Percentiles rank a stretch among this genome's conserved stretches.
Conservation (phyloP, 176 grass and related monocot genomes). For the Rhipidocladum racemiflorum region DNA sequence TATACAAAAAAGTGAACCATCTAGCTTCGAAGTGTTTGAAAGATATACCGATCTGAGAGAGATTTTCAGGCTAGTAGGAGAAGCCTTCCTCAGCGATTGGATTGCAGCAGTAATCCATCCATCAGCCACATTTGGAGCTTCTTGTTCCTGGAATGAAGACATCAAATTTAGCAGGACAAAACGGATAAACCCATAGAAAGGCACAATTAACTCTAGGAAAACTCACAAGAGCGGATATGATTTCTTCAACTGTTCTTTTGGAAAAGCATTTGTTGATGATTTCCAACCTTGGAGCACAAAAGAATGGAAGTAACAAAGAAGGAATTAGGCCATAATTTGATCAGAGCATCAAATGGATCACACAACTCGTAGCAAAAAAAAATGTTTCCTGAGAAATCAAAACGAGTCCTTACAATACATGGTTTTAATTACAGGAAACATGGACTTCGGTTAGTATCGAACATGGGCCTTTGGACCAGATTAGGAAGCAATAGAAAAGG, state of each 20-base stretch:
- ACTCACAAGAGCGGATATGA: slow-evolving; percentile 88
- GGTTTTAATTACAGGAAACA: neutral
- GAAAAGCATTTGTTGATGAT: slow-evolving; percentile 95
- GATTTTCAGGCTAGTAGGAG: slow-evolving; percentile 87
- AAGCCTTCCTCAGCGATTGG: slow-evolving; percentile 73
- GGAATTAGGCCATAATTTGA: neutral
- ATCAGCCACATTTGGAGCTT: slow-evolving; percentile 43
- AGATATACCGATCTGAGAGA: slow-evolving; percentile 84
- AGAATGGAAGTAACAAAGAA: slow-evolving; percentile 12
- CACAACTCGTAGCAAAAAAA: neutral
- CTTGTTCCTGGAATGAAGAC: slow-evolving; percentile 60
- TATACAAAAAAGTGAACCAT: neutral
- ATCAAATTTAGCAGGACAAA: slow-evolving; percentile 33
- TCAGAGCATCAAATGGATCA: neutral
- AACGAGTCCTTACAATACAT: neutral
- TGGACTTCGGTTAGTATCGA: neutral
- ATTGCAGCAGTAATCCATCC: slow-evolving; percentile 63
- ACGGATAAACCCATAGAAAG: neutral
- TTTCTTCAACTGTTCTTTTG: slow-evolving; percentile 87
- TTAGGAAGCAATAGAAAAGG: neutral
- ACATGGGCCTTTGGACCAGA: neutral
- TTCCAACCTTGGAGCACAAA: slow-evolving; percentile 49
- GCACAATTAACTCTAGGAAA: slow-evolving; percentile 17
- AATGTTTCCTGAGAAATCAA: neutral
- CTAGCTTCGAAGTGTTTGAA: slow-evolving; percentile 16